Base-by-base conservation (phyloP, 345 rosid species). In the Melastoma malabathricum region DNA sequence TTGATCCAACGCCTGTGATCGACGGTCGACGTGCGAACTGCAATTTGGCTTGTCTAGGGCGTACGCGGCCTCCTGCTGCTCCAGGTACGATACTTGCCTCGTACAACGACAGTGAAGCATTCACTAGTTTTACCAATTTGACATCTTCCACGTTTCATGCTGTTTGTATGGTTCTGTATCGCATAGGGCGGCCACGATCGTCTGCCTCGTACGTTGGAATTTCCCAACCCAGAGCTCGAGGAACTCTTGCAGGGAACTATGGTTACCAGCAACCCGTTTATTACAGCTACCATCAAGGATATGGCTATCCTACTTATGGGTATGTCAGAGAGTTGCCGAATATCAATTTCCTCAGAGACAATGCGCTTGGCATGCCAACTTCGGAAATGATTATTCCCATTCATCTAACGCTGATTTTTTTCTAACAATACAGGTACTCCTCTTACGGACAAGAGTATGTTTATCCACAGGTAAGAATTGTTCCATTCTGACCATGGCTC, bases 1-100 rank as follows among this genome's bases (percentile, higher is more conserved):
- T 51, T 43, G 90, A 92, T 59, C 88, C 87, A 47, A 64, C 78
- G 50, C 98, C 98, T 8, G 44, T 84, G 39, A 87, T 92, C 51
- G 97, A 92, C 57, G 98, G 98, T 44, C 74, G 98, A 63, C 81
- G 93, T 3, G 95, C 98, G 1, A 92, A 92, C 55, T 92, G 98
- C 64, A 92, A 92, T 82, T 75, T 92, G 62, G 98, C 98, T 59
- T 86, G 96, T 1, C 83, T 84, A 57, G 98, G 98, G 12, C 74
- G 97, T 51, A 79, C 86, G 50, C 79, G 84, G 13, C 80, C 77
- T 9, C 78, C 82, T 1, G 51, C 78, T 46, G 68, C 86, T n/a
- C 77, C 70, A 31, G 96, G 94, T 65, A 68, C 9, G 38, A 10
- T 29, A 29, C 38, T 4, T n/a, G 9, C 38, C 9, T 5, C 38